Evolutionary conservation across 1,139 yeast genomes (phyloP), one percentile per base, ranked within the genome.

Genomic region (Magnusiomyces suaveolens): DNA sequence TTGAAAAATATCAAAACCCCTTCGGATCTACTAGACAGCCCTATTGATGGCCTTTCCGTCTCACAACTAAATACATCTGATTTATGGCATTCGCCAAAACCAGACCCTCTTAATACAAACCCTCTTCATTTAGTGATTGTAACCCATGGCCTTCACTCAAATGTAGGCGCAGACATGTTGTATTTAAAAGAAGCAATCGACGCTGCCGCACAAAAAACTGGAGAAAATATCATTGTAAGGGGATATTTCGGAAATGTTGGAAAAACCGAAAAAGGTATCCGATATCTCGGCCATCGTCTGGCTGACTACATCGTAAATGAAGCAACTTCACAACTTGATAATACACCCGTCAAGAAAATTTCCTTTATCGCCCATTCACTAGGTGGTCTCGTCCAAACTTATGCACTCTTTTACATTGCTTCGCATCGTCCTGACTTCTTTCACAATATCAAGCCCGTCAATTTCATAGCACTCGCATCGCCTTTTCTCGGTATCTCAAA

Each of bases 111-210:
- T 3, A 70, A 70, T 57, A 46, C 21, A 10, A 16, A 20, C 16
- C 84, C 86, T 0, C 74, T 82, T 8, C 96, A 88, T 68, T 71
- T 88, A 57, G 92, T 87, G 26, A 75, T 88, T 1, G 64, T 92
- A 36, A 87, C 96, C 0, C 98, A 92, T 69, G 99, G 99, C 0
- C 72, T 92, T 44, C 96, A 89, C 66, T 87, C 97, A 0, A 92
- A 92, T 65, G 81, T 84, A 0, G 81, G 94, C 1, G 86, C 95
- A 0, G 99, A 92, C 67, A 79, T 92, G 92, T 75, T 84, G 47
- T 92, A 85, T 63, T 62, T 90, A 51, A 90, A 89, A 66, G 97
- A 92, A 63, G 80, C 80, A 62, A 80, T 92, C 2, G 96, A 89
- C 60, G 64, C 68, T 36, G 74, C 73, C 53, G 75, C 80, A 0